Base-by-base conservation (phyloP, 1,284 basidiomycete species). In the Chalciporus sp. region DNA sequence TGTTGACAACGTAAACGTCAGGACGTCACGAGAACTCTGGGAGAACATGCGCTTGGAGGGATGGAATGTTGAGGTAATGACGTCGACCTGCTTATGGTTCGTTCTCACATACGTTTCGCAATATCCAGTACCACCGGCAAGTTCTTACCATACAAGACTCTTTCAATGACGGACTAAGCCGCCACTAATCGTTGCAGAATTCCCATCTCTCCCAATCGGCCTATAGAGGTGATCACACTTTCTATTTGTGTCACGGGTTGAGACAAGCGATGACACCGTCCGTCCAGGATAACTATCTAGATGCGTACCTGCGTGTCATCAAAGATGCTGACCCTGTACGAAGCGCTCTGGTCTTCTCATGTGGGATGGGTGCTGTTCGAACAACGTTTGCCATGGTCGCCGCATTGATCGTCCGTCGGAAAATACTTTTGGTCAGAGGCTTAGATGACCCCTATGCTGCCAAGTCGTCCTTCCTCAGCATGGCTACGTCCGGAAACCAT, bases 351-450 rank as follows among this genome's bases (percentile, higher is more conserved):
- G 92, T 99, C 2, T 98, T 99, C 72, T 96, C 94, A 53, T 98
- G 97, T 70, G 96, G 97, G 40, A 95, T 97, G 83, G 97, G 97
- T 42, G 93, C 94, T 3, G 95, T 97, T 0, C 85, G 97, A 40
- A 97, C 96, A 2, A 98, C 96, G 0, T 98, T 98, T 69, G 96
- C 94, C 6, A 99, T 99, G 97, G 86, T 91, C 14, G 93, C 95
- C 2, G 95, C 96, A 1, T 86, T 92, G 57, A 80, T 99, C 23
- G 81, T 99, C 1, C 81, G 97, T 28, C 77, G 96, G 28, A 91
- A 89, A 65, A 94, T 98, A 71, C 76, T 95, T 40, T 81, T 98
- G n/a, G 74, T 83, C 16, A 76, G 80, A 19, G 93, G 92, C 0
- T 72, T 88, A 49, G 79, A 83, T 2, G 95, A 97, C 66, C 93